Percentiles rank a stretch among this genome's conserved stretches.
Conservation (phyloP, 2,329 filamentous ascomycete genomes). For the Huntiella bhutanensis region DNA sequence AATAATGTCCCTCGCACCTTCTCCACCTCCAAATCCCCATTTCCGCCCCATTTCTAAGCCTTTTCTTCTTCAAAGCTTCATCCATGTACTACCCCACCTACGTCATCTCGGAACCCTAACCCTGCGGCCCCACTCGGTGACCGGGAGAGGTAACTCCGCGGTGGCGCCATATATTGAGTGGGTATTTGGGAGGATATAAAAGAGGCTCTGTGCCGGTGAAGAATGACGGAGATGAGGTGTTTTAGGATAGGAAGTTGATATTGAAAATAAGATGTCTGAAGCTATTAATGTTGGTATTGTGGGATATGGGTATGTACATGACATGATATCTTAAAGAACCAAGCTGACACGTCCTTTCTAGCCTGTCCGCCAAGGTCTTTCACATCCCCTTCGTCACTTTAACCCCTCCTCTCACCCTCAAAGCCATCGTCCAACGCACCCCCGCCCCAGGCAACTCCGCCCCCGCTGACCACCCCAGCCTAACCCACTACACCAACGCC, state of each 20-base stretch:
- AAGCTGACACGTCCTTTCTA: conserved; percentile 15
- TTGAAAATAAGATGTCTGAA: conserved; percentile 5
- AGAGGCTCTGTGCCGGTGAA: too few relatives aligned
- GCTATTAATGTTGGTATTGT: conserved; percentile 31
- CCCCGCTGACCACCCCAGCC: conserved; percentile 43
- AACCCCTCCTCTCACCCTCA: conserved; percentile 29
- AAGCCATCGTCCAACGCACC: conserved; percentile 57
- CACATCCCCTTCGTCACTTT: conserved; percentile 56
- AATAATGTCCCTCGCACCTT: too few relatives aligned
- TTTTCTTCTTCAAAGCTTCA: too few relatives aligned
- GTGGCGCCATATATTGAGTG: too few relatives aligned
- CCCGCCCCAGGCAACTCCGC: conserved; percentile 47
- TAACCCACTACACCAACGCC: conserved; percentile 43
- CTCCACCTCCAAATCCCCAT: too few relatives aligned
- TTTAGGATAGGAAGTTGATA: not conserved
- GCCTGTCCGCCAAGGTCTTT: conserved; percentile 55
- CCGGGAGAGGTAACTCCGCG: too few relatives aligned
- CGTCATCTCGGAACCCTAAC: too few relatives aligned
- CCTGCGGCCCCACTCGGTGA: too few relatives aligned
- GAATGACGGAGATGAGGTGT: too few relatives aligned
- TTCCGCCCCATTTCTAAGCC: too few relatives aligned
- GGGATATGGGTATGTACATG: conserved; percentile 28
- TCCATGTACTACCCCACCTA: too few relatives aligned
- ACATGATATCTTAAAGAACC: conserved; percentile 3
- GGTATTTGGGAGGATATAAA: too few relatives aligned